Evolutionary conservation across 345 rosid species (phyloP).

Genomic region (Pugionium dolabratum): DNA sequence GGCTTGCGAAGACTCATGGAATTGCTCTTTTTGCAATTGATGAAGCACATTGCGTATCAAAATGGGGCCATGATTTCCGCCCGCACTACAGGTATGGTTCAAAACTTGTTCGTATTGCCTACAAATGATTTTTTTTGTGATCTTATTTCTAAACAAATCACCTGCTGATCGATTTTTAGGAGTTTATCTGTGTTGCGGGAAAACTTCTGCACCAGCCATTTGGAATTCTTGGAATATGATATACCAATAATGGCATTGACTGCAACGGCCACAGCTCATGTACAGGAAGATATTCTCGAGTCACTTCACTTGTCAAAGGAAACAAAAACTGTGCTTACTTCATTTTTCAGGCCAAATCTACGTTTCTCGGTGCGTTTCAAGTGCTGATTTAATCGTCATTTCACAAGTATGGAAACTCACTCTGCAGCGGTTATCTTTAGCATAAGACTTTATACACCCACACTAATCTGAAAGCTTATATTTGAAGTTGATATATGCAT

Average conservation of each 20-base stretch:
- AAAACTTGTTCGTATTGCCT: background rate
- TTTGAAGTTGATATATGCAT: background rate
- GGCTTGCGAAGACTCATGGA: slow-evolving; percentile 73
- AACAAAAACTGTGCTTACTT: slow-evolving; percentile 73
- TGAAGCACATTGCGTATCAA: slow-evolving; percentile 90
- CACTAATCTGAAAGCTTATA: background rate
- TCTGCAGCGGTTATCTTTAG: slow-evolving; percentile 10
- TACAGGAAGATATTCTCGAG: slow-evolving; percentile 69
- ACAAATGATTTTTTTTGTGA: background rate
- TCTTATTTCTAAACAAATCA: slow-evolving; percentile 2
- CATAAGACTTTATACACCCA: background rate
- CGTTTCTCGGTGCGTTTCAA: slow-evolving; percentile 60
- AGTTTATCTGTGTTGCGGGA: slow-evolving; percentile 65
- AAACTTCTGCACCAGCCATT: slow-evolving; percentile 55
- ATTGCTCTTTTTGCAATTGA: slow-evolving; percentile 87
- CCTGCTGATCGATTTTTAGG: slow-evolving; percentile 44
- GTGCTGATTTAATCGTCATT: background rate
- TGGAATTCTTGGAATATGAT: slow-evolving; percentile 61
- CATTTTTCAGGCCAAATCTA: slow-evolving; percentile 79
- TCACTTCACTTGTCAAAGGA: slow-evolving; percentile 68
- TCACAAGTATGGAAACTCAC: slow-evolving; percentile 9
- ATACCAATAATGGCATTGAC: slow-evolving; percentile 92
- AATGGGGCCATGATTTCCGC: slow-evolving; percentile 97
- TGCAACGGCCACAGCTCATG: slow-evolving; percentile 81
- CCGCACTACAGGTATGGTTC: slow-evolving; percentile 66